These are phyloP conservation scores for Rhizoctonia solani DNA, from an alignment of 1,284 basidiomycete species.

Conservation along the genomic window DNA sequence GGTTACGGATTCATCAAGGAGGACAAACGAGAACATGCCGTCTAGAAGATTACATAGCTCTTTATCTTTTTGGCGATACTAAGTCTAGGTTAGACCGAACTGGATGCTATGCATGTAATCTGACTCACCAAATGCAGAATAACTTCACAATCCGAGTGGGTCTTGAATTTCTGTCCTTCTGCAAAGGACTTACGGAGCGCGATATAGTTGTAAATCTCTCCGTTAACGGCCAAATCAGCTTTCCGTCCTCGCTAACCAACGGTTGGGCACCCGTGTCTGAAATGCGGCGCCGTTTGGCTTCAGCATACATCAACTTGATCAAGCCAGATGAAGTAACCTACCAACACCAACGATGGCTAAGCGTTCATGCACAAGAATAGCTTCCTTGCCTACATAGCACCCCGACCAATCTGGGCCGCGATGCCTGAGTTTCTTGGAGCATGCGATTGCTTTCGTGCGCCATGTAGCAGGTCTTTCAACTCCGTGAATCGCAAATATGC, in stretches of 20 bases:
- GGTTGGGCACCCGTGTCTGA: conserved; percentile 97
- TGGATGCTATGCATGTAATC: not conserved
- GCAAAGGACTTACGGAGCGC: conserved; percentile 75
- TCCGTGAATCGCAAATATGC: conserved; percentile 84
- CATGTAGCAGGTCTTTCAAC: conserved; percentile 70
- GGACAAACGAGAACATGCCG: conserved; percentile 99
- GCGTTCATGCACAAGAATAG: conserved; percentile 85
- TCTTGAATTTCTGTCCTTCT: conserved; percentile 78
- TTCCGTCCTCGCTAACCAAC: conserved; percentile 84
- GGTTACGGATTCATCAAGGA: conserved; percentile 89
- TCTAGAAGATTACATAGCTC: conserved; percentile 82
- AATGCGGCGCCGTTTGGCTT: not conserved
- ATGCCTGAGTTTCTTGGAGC: conserved; percentile 88
- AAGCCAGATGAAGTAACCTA: conserved; percentile 52
- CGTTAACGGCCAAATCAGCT: conserved; percentile 93
- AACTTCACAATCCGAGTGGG: conserved; percentile 98
- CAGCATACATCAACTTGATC: not conserved
- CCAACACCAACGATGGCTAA: conserved; percentile 98
- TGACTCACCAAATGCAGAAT: conserved; percentile 84
- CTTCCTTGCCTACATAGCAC: conserved; percentile 81
- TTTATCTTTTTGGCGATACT: conserved; percentile 87
- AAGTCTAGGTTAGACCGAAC: conserved; percentile 33
- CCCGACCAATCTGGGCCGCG: conserved; percentile 98
- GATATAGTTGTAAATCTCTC: conserved; percentile 99
- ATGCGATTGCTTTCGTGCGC: conserved; percentile 75